Percentiles rank a stretch among this genome's conserved stretches.
Evolutionary conservation across 176 grass and related monocot species (phyloP).

Genomic region (Zea luxurians): DNA sequence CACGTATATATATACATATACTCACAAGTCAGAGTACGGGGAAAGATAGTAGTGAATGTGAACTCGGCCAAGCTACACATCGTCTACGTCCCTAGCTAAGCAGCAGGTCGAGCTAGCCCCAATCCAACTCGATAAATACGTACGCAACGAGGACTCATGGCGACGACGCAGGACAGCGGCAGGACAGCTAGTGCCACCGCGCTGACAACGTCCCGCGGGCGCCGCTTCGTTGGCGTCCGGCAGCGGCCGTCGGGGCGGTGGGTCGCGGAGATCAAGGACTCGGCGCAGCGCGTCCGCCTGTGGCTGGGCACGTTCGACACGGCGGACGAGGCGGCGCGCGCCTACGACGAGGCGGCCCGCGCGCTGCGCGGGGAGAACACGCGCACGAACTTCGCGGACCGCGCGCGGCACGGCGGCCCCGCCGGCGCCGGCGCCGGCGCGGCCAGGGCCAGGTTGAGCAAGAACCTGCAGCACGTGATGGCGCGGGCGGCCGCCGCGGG

Average conservation of each 20-base stretch:
- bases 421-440: neutral
- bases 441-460: constrained; percentile 45
- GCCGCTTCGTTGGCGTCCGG: constrained; percentile 56
- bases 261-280: constrained; percentile 74
- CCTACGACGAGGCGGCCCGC: constrained; percentile 71
- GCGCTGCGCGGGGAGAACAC: constrained; percentile 50
- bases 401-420: neutral
- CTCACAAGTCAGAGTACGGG: neutral
- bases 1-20: constrained; percentile 10
- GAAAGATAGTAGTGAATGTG: constrained; percentile 2
- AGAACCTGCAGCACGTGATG: constrained; percentile 53
- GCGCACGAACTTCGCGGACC: constrained; percentile 61
- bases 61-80: neutral
- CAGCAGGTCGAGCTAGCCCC: neutral
- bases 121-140: constrained; percentile 13
- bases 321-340: constrained; percentile 64
- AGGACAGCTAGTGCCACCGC: neutral
- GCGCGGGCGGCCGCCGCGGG: constrained; percentile 43
- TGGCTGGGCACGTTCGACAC: constrained; percentile 90
- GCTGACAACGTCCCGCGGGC: neutral
- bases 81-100: neutral
- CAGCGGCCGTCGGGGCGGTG: constrained; percentile 61
- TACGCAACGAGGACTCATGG: constrained; percentile 30
- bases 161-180: constrained; percentile 37
- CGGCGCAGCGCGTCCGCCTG: constrained; percentile 58